Conservation (phyloP, 2,329 filamentous ascomycete genomes). For the Aspergillus ibericus region DNA sequence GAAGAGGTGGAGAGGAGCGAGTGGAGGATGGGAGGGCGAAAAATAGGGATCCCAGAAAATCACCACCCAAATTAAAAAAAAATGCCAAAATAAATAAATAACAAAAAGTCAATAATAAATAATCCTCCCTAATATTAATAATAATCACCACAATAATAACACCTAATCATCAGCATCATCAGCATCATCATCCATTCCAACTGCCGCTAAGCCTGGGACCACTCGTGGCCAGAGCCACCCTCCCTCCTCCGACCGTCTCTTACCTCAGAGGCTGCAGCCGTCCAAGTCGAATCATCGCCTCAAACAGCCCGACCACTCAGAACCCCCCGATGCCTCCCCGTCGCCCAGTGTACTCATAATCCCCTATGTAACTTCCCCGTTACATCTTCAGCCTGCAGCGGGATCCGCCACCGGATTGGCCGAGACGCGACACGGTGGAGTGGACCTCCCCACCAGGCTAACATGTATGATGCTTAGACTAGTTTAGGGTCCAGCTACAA, state of each 20-base stretch:
- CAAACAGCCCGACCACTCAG: neutral
- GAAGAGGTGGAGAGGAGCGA: slow-evolving; percentile 37
- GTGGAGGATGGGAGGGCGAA: neutral
- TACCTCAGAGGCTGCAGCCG: slow-evolving; percentile 4
- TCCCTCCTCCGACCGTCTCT: neutral
- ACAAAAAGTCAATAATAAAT: neutral
- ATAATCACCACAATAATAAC: slow-evolving; percentile 5
- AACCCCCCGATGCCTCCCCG: neutral
- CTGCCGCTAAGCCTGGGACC: slow-evolving; percentile 1
- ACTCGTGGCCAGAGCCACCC: slow-evolving; percentile 12
- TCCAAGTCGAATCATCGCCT: slow-evolving; percentile 1
- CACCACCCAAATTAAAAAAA: slow-evolving; percentile 12
- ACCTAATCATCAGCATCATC: neutral
- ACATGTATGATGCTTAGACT: slow-evolving; percentile 25
- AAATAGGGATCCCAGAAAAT: slow-evolving; percentile 21
- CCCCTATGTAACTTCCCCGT: slow-evolving; percentile 10
- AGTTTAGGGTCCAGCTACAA: slow-evolving; percentile 21
- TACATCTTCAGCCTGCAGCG: slow-evolving; percentile 11
- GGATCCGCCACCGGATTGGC: slow-evolving; percentile 3
- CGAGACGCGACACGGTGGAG: neutral
- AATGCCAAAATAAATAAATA: neutral
- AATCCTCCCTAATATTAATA: slow-evolving; percentile 5
- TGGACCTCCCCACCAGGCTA: slow-evolving; percentile 6
- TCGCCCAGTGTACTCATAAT: neutral
- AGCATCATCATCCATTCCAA: neutral